These are phyloP conservation scores for Cytospora mali DNA, from an alignment of 2,329 filamentous ascomycete species.

Conservation along the genomic window DNA sequence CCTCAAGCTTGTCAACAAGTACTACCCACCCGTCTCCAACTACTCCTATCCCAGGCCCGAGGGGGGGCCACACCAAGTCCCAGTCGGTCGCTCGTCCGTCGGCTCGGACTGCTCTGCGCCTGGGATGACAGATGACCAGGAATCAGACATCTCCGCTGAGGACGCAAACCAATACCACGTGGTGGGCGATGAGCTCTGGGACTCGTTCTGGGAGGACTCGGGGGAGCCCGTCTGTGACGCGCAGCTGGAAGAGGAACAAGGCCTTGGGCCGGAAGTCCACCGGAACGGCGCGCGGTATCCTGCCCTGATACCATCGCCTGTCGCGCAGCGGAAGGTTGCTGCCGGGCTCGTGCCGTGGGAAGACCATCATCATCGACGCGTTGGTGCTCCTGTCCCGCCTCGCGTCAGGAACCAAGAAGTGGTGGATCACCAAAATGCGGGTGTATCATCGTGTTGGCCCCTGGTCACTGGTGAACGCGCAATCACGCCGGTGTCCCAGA, in stretches of 20 bases:
- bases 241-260: conserved; percentile 8
- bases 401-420: neutral
- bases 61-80: neutral
- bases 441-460: conserved; percentile 39
- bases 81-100: conserved; percentile 24
- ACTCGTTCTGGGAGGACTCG: conserved; percentile 27
- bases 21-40: conserved; percentile 27
- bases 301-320: conserved; percentile 21
- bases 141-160: conserved; percentile 23
- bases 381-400: neutral
- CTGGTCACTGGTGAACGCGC: conserved; percentile 31
- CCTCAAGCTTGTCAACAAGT: conserved; percentile 28
- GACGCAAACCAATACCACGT: conserved; percentile 20
- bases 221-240: conserved; percentile 26
- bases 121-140: conserved; percentile 27
- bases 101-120: conserved; percentile 26
- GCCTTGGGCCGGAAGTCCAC: neutral
- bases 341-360: neutral
- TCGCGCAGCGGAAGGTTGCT: conserved; percentile 3
- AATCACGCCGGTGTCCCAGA: conserved; percentile 35
- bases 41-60: conserved; percentile 25
- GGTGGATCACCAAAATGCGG: neutral
- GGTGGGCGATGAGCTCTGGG: conserved; percentile 25
- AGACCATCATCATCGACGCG: neutral
- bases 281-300: conserved; percentile 17